Conservation (phyloP, 306 rosid genomes). For the Vigna angularis region DNA sequence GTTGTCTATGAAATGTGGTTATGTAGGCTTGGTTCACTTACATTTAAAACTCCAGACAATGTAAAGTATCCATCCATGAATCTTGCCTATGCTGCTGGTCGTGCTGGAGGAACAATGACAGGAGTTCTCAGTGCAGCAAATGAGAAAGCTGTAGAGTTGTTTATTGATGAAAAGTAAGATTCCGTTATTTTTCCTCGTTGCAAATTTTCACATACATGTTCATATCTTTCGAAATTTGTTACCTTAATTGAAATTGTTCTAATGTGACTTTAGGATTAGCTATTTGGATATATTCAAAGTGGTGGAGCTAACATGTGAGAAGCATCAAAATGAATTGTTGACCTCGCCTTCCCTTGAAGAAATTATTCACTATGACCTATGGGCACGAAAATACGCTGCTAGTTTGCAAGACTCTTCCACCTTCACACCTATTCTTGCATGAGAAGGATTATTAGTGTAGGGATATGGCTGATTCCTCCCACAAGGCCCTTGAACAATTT, state of each 20-base stretch:
- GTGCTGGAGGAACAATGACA: conserved; percentile 99
- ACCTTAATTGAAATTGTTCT: conserved; percentile 6
- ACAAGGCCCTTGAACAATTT: conserved; percentile 37
- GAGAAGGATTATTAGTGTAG: conserved; percentile 29
- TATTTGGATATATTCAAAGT: conserved; percentile 94
- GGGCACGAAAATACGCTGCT: conserved; percentile 91
- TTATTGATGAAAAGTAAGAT: conserved; percentile 86
- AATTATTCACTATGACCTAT: conserved; percentile 80
- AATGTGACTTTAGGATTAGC: conserved; percentile 66
- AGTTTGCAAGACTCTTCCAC: conserved; percentile 56
- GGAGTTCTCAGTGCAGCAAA: conserved; percentile 99
- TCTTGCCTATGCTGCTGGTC: conserved; percentile 96
- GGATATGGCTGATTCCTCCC: too few relatives aligned
- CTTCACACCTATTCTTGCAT: conserved; percentile 66
- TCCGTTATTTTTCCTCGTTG: conserved; percentile 1
- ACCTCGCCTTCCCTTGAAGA: conserved; percentile 90
- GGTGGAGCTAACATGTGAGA: conserved; percentile 89
- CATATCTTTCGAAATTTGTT: not conserved
- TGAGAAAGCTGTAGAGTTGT: conserved; percentile 98
- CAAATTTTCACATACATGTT: conserved; percentile 6
- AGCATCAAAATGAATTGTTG: conserved; percentile 73
- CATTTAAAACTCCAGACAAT: conserved; percentile 91
- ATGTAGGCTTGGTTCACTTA: conserved; percentile 94
- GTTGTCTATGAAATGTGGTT: conserved; percentile 38
- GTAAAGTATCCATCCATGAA: conserved; percentile 95